phyloP scores from a whole-genome alignment of 73 alveolate species.

The Paramecium biaurelia region DNA sequence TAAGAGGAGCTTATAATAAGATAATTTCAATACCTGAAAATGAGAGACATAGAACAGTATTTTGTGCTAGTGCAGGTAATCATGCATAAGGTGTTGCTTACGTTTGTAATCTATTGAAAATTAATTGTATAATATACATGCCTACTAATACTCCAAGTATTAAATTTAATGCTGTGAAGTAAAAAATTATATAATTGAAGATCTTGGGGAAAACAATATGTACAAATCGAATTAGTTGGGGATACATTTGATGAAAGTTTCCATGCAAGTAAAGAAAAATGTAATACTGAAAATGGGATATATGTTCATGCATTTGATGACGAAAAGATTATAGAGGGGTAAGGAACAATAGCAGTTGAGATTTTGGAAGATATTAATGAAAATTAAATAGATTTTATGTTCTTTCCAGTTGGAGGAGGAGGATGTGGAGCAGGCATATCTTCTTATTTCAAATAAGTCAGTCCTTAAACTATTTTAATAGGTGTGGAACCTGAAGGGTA shows the following conservation, averaged over 20 bases:
- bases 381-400: conserved; percentile 30
- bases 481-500: conserved; percentile 60
- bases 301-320: conserved; percentile 75
- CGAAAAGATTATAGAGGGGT: conserved; percentile 71
- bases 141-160: conserved; percentile 73
- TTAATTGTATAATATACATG: conserved; percentile 65
- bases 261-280: conserved; percentile 57
- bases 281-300: conserved; percentile 52
- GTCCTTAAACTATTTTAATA: conserved; percentile 45
- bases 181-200: background rate
- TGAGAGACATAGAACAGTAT: conserved; percentile 62
- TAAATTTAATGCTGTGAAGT: conserved; percentile 61
- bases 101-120: conserved; percentile 49
- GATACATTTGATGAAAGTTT: conserved; percentile 71
- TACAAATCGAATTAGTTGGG: conserved; percentile 62
- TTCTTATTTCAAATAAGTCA: conserved; percentile 38
- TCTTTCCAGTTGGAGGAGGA: conserved; percentile 62
- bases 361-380: conserved; percentile 63
- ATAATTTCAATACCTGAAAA: conserved; percentile 15
- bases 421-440: conserved; percentile 57
- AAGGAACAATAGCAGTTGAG: conserved; percentile 75
- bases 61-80: conserved; percentile 75
- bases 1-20: conserved; percentile 59
- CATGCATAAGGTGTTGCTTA: conserved; percentile 80
- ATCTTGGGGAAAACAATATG: conserved; percentile 67